A percentile compares a stretch with the other conserved stretches of the same genome.
Conservation (phyloP, 2,329 filamentous ascomycete genomes). For the Fusarium compactum region DNA sequence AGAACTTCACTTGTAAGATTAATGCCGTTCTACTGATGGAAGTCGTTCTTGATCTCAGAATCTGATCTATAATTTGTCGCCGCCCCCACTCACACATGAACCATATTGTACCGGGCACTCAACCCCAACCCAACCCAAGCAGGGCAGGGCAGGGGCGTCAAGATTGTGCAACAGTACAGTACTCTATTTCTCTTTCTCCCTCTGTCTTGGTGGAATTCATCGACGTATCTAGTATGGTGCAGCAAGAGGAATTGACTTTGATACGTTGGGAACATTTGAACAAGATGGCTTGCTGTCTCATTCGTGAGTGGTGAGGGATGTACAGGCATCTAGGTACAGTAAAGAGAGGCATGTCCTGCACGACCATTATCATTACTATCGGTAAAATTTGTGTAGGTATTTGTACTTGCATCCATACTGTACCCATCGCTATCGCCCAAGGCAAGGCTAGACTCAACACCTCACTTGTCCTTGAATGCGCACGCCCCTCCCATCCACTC, state of each 20-base stretch:
- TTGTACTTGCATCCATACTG: slow-evolving; percentile 16
- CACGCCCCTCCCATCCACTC: slow-evolving; percentile 38
- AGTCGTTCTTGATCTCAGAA: slow-evolving; percentile 1
- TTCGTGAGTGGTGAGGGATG: background rate
- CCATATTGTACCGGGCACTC: slow-evolving; percentile 1
- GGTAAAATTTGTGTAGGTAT: slow-evolving; percentile 33
- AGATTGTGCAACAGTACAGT: background rate
- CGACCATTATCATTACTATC: slow-evolving; percentile 18
- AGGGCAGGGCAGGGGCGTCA: background rate
- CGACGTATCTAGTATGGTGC: background rate
- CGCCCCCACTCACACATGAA: slow-evolving; percentile 28
- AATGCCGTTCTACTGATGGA: background rate
- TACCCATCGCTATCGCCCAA: slow-evolving; percentile 1
- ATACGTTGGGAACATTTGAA: background rate
- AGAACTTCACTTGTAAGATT: background rate
- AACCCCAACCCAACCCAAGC: slow-evolving; percentile 12
- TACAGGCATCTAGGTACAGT: background rate
- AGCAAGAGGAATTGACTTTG: background rate
- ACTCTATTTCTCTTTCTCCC: background rate
- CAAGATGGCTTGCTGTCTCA: background rate
- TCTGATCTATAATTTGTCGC: slow-evolving; percentile 10
- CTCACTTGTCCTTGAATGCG: slow-evolving; percentile 13
- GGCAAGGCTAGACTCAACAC: background rate
- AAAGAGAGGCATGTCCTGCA: background rate
- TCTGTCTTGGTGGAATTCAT: background rate